phyloP scores from a whole-genome alignment of 2,329 filamentous ascomycete genomes.

The Mycosphaerelloides madeirae region DNA sequence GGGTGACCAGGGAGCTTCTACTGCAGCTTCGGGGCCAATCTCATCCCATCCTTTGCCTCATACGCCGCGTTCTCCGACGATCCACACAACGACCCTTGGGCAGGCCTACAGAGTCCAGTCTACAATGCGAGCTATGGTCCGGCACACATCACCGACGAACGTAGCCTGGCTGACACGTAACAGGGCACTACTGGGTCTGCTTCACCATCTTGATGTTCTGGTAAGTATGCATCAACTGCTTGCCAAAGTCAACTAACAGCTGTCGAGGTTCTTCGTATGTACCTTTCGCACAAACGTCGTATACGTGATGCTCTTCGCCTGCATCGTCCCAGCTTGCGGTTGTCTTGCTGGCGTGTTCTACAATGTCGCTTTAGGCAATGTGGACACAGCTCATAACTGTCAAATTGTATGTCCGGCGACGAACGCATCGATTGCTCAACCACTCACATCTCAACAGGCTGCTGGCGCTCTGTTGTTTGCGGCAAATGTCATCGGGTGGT shows the following conservation, averaged over 20 bases:
- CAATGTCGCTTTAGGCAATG: conserved; percentile 11
- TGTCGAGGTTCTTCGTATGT: conserved; percentile 14
- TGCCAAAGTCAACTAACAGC: too few species aligned
- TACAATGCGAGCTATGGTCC: conserved; percentile 17
- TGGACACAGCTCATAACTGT: conserved; percentile 12
- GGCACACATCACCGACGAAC: not conserved
- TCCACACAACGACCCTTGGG: conserved; percentile 6
- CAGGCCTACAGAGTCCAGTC: conserved; percentile 6
- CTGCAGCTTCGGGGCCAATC: conserved; percentile 12
- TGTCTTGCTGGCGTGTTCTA: conserved; percentile 16
- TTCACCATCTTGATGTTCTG: conserved; percentile 19
- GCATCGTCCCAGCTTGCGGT: conserved; percentile 8
- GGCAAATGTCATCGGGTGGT: conserved; percentile 16
- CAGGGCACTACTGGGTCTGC: conserved; percentile 17
- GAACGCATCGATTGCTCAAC: not conserved
- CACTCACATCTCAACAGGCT: conserved; percentile 8
- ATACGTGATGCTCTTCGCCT: conserved; percentile 16
- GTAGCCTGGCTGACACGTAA: not conserved
- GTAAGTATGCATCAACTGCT: too few species aligned
- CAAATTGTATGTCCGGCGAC: conserved; percentile 12
- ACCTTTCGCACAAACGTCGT: conserved; percentile 18
- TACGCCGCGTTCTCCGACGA: conserved; percentile 15
- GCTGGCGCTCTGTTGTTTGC: conserved; percentile 17
- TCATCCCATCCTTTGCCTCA: conserved; percentile 16
- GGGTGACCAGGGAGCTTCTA: conserved; percentile 15